Percentiles rank a stretch among this genome's conserved stretches.
Conservation (phyloP, 257 asterid species). For the Ilex asprella region DNA sequence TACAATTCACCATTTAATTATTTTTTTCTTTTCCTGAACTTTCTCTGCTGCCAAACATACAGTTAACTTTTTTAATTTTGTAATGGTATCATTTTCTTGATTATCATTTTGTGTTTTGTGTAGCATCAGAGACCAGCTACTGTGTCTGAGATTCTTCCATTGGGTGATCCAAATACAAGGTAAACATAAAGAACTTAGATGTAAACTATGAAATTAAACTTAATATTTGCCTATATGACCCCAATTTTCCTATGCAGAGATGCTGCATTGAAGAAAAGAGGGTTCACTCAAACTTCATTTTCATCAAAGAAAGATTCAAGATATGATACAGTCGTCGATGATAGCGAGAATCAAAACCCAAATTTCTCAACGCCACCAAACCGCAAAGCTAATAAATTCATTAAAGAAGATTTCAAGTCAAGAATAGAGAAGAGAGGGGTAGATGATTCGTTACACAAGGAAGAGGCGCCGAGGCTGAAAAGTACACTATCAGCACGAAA, state of each 20-base stretch:
- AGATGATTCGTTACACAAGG: constrained; percentile 18
- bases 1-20: no score
- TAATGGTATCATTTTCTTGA: neutral
- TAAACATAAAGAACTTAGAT: constrained; percentile 9
- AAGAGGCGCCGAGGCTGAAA: constrained; percentile 55
- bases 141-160: constrained; percentile 53
- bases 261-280: constrained; percentile 70
- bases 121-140: constrained; percentile 58
- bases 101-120: neutral
- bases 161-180: constrained; percentile 63
- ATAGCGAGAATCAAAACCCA: constrained; percentile 70
- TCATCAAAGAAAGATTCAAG: constrained; percentile 34
- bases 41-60: neutral
- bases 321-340: constrained; percentile 32
- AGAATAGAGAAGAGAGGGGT: constrained; percentile 45
- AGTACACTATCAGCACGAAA: constrained; percentile 80
- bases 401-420: constrained; percentile 53
- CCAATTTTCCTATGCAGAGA: constrained; percentile 46
- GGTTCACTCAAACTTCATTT: constrained; percentile 31
- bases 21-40: neutral
- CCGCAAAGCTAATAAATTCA: constrained; percentile 24
- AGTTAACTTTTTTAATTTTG: constrained; percentile 2
- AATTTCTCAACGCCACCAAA: constrained; percentile 51
- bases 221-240: neutral
- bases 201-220: neutral